phyloP scores from a whole-genome alignment of 2,329 filamentous ascomycete genomes.

The Verticillium isaacii region DNA sequence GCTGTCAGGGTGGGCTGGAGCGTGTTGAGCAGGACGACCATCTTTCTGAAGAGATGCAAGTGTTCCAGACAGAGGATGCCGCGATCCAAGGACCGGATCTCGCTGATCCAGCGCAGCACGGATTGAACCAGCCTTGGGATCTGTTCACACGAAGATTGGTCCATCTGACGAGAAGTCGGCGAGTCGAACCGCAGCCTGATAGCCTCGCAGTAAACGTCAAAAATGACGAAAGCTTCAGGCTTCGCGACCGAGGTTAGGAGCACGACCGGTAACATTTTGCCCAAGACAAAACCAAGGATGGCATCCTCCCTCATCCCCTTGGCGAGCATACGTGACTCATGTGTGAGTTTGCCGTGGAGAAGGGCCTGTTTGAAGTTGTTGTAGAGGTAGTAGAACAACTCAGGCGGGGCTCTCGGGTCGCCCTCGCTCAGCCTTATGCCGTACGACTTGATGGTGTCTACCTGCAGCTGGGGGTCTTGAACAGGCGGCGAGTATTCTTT shows the following conservation, averaged over 20 bases:
- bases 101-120: constrained; percentile 17
- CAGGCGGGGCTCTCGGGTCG: constrained; percentile 39
- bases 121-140: constrained; percentile 15
- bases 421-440: constrained; percentile 49
- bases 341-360: constrained; percentile 39
- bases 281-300: constrained; percentile 43
- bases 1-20: constrained; percentile 14
- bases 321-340: constrained; percentile 40
- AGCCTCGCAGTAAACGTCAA: constrained; percentile 45
- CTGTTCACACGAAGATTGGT: constrained; percentile 24
- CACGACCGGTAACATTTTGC: constrained; percentile 51
- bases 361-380: constrained; percentile 54
- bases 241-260: constrained; percentile 31
- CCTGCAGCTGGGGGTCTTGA: constrained; percentile 52
- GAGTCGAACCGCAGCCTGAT: constrained; percentile 30
- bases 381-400: constrained; percentile 53
- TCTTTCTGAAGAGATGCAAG: constrained; percentile 17
- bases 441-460: constrained; percentile 51
- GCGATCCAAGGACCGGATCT: constrained; percentile 2
- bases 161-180: constrained; percentile 31
- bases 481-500: constrained; percentile 50
- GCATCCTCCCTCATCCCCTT: constrained; percentile 41
- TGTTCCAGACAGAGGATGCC: constrained; percentile 12
- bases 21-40: constrained; percentile 11
- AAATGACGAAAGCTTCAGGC: constrained; percentile 37